Conservation (phyloP, 2,329 filamentous ascomycete genomes). For the Tolypocladium ovalisporum region DNA sequence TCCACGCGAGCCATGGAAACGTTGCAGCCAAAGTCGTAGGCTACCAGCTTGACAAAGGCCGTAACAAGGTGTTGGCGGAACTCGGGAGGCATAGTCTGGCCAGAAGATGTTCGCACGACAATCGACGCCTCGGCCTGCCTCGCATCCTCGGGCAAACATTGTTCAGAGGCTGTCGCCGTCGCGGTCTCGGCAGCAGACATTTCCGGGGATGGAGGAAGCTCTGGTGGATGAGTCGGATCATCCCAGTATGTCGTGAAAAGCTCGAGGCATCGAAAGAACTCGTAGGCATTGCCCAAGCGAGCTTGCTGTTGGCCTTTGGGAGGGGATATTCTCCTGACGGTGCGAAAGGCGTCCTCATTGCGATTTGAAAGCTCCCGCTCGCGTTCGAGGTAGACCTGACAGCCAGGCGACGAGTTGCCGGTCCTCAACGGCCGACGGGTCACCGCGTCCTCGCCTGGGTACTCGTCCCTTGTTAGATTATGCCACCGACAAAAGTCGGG, state of each 20-base stretch:
- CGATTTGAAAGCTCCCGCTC: conserved; percentile 42
- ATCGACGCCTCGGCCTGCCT: conserved; percentile 4
- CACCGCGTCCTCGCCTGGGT: conserved; percentile 29
- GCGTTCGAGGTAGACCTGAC: conserved; percentile 47
- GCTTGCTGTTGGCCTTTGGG: conserved; percentile 40
- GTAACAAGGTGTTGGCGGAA: conserved; percentile 45
- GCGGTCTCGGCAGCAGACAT: conserved; percentile 11
- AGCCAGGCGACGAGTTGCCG: conserved; percentile 44
- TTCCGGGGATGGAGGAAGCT: conserved; percentile 22
- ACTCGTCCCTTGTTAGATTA: conserved; percentile 35
- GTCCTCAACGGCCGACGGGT: conserved; percentile 40
- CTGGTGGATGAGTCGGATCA: conserved; percentile 36
- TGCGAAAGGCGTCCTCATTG: conserved; percentile 50
- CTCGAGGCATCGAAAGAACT: conserved; percentile 55
- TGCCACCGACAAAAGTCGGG: conserved; percentile 45
- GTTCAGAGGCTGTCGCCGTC: conserved; percentile 1
- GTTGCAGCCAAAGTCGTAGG: conserved; percentile 57
- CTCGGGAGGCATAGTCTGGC: conserved; percentile 46
- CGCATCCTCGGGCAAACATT: conserved; percentile 1
- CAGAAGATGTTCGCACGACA: conserved; percentile 32
- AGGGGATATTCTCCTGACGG: conserved; percentile 45
- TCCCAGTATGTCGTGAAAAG: conserved; percentile 50
- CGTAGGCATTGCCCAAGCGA: conserved; percentile 52
- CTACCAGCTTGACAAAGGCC: conserved; percentile 52
- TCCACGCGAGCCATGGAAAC: conserved; percentile 45